Conservation (phyloP, 2,329 filamentous ascomycete species). For the Epichloe typhina region DNA sequence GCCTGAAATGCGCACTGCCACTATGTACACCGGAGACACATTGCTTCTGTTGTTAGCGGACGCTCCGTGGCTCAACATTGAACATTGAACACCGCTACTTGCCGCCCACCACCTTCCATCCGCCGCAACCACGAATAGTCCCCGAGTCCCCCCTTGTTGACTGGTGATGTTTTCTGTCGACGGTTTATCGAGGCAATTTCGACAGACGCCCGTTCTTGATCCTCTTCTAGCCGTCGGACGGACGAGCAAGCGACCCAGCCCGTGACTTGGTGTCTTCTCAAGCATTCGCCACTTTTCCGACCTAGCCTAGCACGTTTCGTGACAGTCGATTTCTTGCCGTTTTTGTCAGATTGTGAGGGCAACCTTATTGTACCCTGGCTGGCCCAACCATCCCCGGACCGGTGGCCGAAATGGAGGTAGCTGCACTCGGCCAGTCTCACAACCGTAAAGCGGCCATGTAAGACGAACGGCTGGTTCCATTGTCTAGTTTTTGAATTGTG, state of each 20-base stretch:
- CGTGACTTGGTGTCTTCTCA: background rate
- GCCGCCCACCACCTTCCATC: background rate
- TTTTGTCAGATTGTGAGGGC: background rate
- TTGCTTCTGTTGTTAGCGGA: slow-evolving; percentile 5
- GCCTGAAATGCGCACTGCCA: background rate
- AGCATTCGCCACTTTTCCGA: background rate
- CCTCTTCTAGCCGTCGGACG: background rate
- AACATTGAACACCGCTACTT: background rate
- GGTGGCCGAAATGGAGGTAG: slow-evolving; percentile 7
- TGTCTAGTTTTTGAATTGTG: background rate
- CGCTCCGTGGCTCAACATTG: background rate
- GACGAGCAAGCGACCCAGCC: background rate
- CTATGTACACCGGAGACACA: slow-evolving; percentile 6
- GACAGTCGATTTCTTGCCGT: background rate
- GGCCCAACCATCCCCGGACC: background rate
- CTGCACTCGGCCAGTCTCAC: background rate
- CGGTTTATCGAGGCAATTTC: slow-evolving; percentile 1
- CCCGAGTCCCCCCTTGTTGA: background rate
- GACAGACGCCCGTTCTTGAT: no score
- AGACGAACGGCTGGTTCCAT: background rate
- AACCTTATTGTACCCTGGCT: background rate
- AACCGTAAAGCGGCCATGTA: slow-evolving; percentile 4
- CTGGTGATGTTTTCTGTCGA: background rate
- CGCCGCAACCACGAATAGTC: background rate
- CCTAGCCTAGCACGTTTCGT: background rate